Conservation (phyloP, 768 basidiomycete genomes). For the Udeniomyces megalosporus region DNA sequence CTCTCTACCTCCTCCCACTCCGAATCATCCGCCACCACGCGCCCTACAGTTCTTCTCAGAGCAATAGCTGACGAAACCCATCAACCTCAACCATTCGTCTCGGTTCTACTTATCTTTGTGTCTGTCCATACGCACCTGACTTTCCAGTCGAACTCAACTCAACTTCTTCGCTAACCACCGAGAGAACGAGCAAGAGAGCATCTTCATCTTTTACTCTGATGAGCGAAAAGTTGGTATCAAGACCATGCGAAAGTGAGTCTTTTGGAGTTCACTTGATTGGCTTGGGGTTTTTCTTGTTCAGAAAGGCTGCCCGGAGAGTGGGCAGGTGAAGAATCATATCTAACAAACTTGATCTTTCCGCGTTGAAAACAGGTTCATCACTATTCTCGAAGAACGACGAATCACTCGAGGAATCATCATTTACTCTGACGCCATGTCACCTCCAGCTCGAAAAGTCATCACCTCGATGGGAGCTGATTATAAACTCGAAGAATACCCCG, state of each 20-base stretch:
- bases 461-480: constrained; percentile 74
- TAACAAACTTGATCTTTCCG: too few species aligned
- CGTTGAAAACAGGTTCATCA: constrained; percentile 74
- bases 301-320: not conserved
- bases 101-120: too few species aligned
- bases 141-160: constrained; percentile 59
- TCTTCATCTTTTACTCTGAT: constrained; percentile 91
- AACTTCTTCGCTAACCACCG: constrained; percentile 75
- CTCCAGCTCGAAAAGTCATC: constrained; percentile 89
- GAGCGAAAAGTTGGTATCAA: constrained; percentile 91
- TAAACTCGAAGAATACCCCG: constrained; percentile 87
- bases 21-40: too few species aligned
- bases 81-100: too few species aligned
- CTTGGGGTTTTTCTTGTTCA: not conserved
- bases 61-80: too few species aligned
- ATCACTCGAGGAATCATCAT: constrained; percentile 87
- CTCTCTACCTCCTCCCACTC: not conserved
- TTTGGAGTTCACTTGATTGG: not conserved
- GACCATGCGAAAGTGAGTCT: constrained; percentile 83
- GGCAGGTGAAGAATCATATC: not conserved
- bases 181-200: constrained; percentile 52
- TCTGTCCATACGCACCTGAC: not conserved
- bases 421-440: constrained; percentile 90
- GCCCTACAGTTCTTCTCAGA: too few species aligned
- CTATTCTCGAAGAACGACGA: constrained; percentile 76